Base-by-base conservation (phyloP, 1,284 basidiomycete genomes). In the Ustilago shanxiensis region DNA sequence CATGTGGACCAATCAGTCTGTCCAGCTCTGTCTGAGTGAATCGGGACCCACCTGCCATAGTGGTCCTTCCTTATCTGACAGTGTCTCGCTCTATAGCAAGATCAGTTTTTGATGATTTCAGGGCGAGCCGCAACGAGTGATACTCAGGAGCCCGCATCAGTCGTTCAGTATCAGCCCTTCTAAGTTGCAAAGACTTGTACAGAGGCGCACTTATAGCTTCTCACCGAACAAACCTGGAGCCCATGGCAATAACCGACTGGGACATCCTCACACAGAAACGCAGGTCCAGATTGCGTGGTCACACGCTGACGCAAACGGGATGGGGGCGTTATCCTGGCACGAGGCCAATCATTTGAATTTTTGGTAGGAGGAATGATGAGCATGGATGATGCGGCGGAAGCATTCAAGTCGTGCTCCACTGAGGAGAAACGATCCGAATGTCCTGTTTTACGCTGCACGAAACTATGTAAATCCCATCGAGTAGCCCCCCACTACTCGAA, bases 281-380 rank as follows among this genome's bases (percentile, higher is more conserved):
- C 14, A 16, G 13, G 31, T 33, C 11, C 11, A 5, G 31, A 33
- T 33, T 5, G 14, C 14, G 13, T 9, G 37, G 24, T 11, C 57
- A 52, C 9, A 8, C 44, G 18, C 8, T 45, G 11, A 20, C 18
- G 22, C n/a, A 45, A 45, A 26, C 35, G 28, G 39, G 28, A 8
- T 31, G 55, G 28, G 41, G n/a, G 28, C 69, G 60, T 49, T 64
- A 64, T 67, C 70, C 70, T 72, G 65, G 70, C 70, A 67, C 70
- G 22, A 64, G 70, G 70, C 70, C 65, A 67, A 72, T 72, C 70
- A 72, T 44, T 60, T 72, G 56, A 67, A 72, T 56, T 72, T 72
- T 72, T 51, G 60, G 57, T 63, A 58, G 65, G 65, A 57, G 70
- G 47, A 44, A 72, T 52, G 64, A 63, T 72, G 60, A 24, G 63